Evolutionary conservation across 495 filamentous ascomycete species (phyloP).

Genomic region (Aspergillus bridgeri): DNA sequence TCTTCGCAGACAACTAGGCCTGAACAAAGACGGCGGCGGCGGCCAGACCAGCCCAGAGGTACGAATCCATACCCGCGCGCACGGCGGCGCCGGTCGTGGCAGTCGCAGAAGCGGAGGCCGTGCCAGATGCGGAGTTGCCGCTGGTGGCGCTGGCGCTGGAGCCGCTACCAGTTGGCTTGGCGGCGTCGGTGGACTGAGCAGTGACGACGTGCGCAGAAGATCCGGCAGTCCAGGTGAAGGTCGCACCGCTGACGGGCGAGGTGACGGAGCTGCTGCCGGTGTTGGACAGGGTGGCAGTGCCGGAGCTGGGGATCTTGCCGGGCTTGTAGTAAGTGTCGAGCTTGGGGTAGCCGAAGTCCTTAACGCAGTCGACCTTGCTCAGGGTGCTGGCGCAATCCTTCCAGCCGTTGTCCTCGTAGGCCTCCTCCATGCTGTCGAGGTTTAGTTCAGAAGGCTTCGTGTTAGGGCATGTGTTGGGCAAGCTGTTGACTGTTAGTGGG

Average conservation of each 20-base stretch:
- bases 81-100: neutral
- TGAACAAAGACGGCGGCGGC: neutral
- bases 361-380: conserved; percentile 10
- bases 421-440: conserved; percentile 7
- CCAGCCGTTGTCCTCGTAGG: conserved; percentile 5
- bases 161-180: neutral
- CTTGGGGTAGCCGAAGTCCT: conserved; percentile 12
- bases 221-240: conserved; percentile 18
- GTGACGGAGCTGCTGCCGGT: conserved; percentile 7
- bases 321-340: conserved; percentile 11
- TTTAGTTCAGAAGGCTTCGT: conserved; percentile 14
- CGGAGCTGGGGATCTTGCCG: conserved; percentile 9
- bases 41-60: neutral
- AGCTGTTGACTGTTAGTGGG: neutral
- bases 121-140: neutral
- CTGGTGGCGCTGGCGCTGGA: neutral
- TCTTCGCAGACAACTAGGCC: neutral
- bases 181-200: neutral
- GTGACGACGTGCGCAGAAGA: conserved; percentile 9
- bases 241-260: conserved; percentile 15
- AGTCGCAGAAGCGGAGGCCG: neutral
- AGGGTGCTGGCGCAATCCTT: conserved; percentile 12
- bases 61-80: neutral
- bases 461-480: conserved; percentile 23
- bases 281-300: conserved; percentile 17